Evolutionary conservation across 139 green algal genomes (phyloP), one percentile per base, ranked within the genome.

Genomic region (Chlamydomonas eustigma): DNA sequence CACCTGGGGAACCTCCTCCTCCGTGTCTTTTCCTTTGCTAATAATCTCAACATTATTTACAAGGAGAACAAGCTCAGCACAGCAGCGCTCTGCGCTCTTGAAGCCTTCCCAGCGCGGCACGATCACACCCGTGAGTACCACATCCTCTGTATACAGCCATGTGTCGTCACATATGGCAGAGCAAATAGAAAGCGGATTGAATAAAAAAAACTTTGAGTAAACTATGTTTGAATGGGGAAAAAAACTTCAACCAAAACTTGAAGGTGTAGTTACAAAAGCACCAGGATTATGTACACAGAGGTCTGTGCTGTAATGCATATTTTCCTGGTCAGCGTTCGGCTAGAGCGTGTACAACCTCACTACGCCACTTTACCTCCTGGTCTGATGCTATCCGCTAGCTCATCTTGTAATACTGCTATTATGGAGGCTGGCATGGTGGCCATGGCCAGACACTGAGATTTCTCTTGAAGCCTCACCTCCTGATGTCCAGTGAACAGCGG

Each of bases 51-150:
- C 6, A 64, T 84, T 80, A 73, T 80, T 84, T 25, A 85, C 92
- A 3, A 84, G 52, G 28, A 94, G 31, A n/a, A 86, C 68, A 5
- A 95, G 70, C 37, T 90, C 86, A 31, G 93, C 84, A 28, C 92
- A 83, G 71, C 90, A 96, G 32, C 87, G 85, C 4, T 64, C 38
- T 0, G 88, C 94, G 0, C 80, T 81, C 38, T 78, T 72, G 37
- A 75, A 3, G 37, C 37, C 73, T 1, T 79, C 67, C 86, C 90
- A 97, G 44, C 87, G 78, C 2, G 81, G 81, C 12, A 86, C 66
- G 1, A 98, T 71, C 24, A 94, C 73, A 3, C 91, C 94, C 1
- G 88, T 92, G 5, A 97, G 83, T 74, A 92, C 82, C n/a, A 98
- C 83, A 37, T 91, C 85, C 73, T 97, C 90, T 92, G 82, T 74